A percentile compares a stretch with the other conserved stretches of the same genome.
Conservation (phyloP, 2,329 filamentous ascomycete species). For the Sporothrix variecibatus region DNA sequence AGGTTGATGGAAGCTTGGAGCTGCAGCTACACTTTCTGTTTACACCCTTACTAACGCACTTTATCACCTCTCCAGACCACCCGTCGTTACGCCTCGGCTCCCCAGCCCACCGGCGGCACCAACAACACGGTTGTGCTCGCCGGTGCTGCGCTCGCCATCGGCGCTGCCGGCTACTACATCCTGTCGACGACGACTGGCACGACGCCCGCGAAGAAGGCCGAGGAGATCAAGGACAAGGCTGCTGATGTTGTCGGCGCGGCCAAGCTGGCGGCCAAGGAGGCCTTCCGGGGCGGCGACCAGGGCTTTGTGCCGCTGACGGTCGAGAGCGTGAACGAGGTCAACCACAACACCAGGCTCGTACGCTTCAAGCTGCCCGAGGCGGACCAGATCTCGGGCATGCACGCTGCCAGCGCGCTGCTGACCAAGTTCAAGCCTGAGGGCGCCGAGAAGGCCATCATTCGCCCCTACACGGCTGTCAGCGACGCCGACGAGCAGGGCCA, state of each 20-base stretch:
- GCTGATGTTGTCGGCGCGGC: constrained; percentile 36
- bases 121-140: constrained; percentile 64
- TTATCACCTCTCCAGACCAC: constrained; percentile 46
- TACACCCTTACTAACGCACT: background rate
- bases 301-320: constrained; percentile 83
- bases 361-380: constrained; percentile 83
- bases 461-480: constrained; percentile 90
- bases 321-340: constrained; percentile 75
- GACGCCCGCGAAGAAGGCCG: constrained; percentile 38
- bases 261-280: constrained; percentile 43
- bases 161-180: constrained; percentile 59
- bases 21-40: background rate
- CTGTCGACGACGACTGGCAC: constrained; percentile 43
- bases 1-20: background rate
- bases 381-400: constrained; percentile 80
- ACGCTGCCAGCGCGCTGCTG: constrained; percentile 81
- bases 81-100: constrained; percentile 69
- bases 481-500: constrained; percentile 81
- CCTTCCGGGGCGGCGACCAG: constrained; percentile 82
- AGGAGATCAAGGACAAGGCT: constrained; percentile 57
- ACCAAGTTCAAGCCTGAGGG: constrained; percentile 88
- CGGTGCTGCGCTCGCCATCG: constrained; percentile 58
- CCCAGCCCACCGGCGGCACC: constrained; percentile 30
- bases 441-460: constrained; percentile 75
- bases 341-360: constrained; percentile 93